phyloP scores from a whole-genome alignment of 768 basidiomycete genomes.

The Lentinula sp. region DNA sequence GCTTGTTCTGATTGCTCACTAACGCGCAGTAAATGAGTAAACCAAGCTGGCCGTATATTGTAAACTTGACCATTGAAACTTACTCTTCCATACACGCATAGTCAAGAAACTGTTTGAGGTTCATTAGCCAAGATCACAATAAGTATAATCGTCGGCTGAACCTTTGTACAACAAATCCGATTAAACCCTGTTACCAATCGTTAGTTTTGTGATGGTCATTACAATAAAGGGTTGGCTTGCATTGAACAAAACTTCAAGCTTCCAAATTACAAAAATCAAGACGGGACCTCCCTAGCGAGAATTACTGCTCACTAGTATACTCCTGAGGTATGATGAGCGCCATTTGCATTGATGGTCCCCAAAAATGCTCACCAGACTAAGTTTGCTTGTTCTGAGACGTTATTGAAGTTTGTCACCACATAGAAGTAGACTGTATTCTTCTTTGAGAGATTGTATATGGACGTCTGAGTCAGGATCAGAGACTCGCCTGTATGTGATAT shows the following conservation, averaged over 20 bases:
- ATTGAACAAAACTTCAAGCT: constrained; percentile 56
- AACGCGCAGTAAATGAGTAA: background rate
- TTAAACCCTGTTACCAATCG: constrained; percentile 32
- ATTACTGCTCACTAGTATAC: constrained; percentile 34
- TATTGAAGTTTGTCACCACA: constrained; percentile 45
- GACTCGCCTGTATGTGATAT: constrained; percentile 46
- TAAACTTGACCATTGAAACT: constrained; percentile 10
- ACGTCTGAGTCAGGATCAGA: background rate
- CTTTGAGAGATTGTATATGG: background rate
- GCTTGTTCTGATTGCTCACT: constrained; percentile 46
- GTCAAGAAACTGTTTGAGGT: constrained; percentile 29
- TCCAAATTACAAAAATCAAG: background rate
- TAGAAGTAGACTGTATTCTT: constrained; percentile 41
- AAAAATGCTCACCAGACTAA: constrained; percentile 40
- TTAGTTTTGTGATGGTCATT: background rate
- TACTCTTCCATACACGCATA: constrained; percentile 38
- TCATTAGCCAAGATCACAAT: background rate
- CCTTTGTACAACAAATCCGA: constrained; percentile 52
- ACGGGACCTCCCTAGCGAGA: background rate
- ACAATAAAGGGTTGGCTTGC: constrained; percentile 20
- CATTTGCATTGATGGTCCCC: background rate
- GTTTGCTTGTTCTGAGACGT: constrained; percentile 26
- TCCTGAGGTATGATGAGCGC: constrained; percentile 25
- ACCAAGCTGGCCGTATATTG: background rate
- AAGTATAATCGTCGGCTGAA: constrained; percentile 12